Evolutionary conservation across 116 monocot species (phyloP).

Genomic region (Dioscorea cayenensis): DNA sequence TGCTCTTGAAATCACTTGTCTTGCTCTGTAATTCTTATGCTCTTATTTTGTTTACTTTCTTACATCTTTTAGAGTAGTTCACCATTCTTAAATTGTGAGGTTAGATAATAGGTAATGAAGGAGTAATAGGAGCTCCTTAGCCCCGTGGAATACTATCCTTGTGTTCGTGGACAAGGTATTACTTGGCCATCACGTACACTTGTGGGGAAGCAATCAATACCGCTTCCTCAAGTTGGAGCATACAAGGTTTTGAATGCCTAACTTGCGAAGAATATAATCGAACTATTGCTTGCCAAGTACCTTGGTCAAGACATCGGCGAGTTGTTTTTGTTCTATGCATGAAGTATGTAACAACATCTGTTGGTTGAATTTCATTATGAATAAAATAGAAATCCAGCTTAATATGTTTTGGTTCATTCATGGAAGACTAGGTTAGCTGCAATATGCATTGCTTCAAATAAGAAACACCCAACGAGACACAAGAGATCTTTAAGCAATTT

Average conservation of each 20-base stretch:
- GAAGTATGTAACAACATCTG: not conserved
- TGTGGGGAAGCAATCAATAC: too few species aligned
- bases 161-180: too few species aligned
- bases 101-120: too few species aligned
- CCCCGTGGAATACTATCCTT: too few species aligned
- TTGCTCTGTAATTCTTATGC: too few species aligned
- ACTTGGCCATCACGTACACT: too few species aligned
- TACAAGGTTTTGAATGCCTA: not conserved
- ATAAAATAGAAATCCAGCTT: conserved; percentile 4
- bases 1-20: too few species aligned
- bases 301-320: conserved; percentile 3
- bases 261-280: conserved; percentile 1
- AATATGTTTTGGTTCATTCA: conserved; percentile 9
- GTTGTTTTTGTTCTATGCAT: not conserved
- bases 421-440: conserved; percentile 7
- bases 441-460: not conserved
- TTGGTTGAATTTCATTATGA: not conserved
- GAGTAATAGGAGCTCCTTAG: too few species aligned
- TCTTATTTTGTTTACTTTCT: too few species aligned
- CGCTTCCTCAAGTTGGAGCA: conserved; percentile 5
- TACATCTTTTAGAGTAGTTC: not conserved
- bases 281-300: not conserved
- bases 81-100: too few species aligned
- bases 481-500: not conserved
- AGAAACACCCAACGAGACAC: not conserved